These are phyloP conservation scores for Aristolochia fimbriata DNA, from an alignment of 164 flowering plant genomes.

Conservation along the genomic window DNA sequence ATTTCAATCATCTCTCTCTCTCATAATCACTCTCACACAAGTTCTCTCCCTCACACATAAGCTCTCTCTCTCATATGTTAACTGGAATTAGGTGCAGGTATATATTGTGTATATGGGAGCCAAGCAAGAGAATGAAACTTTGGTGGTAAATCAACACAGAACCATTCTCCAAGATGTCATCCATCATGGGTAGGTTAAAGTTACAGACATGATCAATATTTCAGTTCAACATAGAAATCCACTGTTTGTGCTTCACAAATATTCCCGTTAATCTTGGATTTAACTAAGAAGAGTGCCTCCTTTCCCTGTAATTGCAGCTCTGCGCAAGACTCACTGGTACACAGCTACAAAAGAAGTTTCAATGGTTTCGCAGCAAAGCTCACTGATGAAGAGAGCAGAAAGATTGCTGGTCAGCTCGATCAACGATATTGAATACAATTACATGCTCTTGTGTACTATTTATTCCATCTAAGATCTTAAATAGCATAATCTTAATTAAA, in stretches of 20 bases:
- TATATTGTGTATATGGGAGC: conserved; percentile 35
- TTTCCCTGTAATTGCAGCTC: conserved; percentile 2
- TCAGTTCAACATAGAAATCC: not conserved
- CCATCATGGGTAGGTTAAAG: conserved; percentile 3
- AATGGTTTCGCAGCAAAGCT: conserved; percentile 40
- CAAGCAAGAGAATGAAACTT: conserved; percentile 10
- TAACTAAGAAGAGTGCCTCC: not conserved
- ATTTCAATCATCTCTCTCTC: no score
- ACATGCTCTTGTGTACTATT: not conserved
- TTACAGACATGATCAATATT: not conserved
- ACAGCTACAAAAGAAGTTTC: conserved; percentile 44
- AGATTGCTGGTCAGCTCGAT: not conserved
- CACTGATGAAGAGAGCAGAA: conserved; percentile 20
- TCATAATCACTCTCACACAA: no score
- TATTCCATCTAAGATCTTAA: no score
- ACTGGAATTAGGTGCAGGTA: no score
- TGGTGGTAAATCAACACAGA: conserved; percentile 13
- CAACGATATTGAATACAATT: not conserved
- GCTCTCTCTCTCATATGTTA: no score
- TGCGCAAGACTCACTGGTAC: conserved; percentile 16
- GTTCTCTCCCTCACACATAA: no score
- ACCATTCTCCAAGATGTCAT: conserved; percentile 14
- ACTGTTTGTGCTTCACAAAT: not conserved
- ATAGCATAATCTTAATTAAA: no score
- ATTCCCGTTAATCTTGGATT: not conserved